Evolutionary conservation across 805 yeast genomes (phyloP).

Genomic region (Metschnikowia drakensbergensis): DNA sequence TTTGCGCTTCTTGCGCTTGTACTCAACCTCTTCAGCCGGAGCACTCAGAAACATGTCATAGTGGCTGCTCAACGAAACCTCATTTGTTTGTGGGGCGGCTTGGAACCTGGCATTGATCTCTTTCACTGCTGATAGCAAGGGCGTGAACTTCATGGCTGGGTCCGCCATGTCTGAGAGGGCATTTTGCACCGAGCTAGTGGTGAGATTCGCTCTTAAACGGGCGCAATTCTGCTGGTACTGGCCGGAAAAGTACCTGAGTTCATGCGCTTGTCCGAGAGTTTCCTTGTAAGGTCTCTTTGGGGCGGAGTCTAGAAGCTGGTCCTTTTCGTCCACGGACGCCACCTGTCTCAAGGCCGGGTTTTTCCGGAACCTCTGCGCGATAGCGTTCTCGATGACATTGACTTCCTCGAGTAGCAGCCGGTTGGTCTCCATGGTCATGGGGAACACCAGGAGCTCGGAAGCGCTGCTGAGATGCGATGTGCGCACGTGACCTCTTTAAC

Average conservation of each 20-base stretch:
- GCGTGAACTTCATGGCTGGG: slow-evolving; percentile 32
- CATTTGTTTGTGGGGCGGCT: slow-evolving; percentile 14
- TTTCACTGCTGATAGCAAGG: slow-evolving; percentile 19
- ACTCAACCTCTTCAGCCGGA: slow-evolving; percentile 22
- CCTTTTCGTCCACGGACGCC: slow-evolving; percentile 8
- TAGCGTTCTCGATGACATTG: slow-evolving; percentile 66
- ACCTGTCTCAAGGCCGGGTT: slow-evolving; percentile 53
- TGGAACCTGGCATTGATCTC: slow-evolving; percentile 23
- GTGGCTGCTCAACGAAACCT: slow-evolving; percentile 13
- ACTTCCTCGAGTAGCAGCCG: slow-evolving; percentile 53
- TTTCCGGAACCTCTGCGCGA: slow-evolving; percentile 55
- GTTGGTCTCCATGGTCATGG: slow-evolving; percentile 31
- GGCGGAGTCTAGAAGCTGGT: slow-evolving; percentile 18
- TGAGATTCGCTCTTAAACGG: slow-evolving; percentile 5
- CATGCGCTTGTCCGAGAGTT: slow-evolving; percentile 62
- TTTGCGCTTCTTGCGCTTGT: slow-evolving; percentile 13
- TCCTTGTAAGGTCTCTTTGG: slow-evolving; percentile 46
- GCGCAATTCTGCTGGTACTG: slow-evolving; percentile 35
- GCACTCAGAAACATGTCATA: slow-evolving; percentile 28
- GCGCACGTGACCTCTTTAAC: background rate
- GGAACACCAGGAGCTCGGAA: background rate
- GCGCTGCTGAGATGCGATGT: slow-evolving; percentile 1
- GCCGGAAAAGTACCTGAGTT: slow-evolving; percentile 49
- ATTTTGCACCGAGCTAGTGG: slow-evolving; percentile 4
- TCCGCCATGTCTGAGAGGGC: slow-evolving; percentile 17